phyloP scores from a whole-genome alignment of 495 filamentous ascomycete genomes.

The Talaromyces wortmannii region DNA sequence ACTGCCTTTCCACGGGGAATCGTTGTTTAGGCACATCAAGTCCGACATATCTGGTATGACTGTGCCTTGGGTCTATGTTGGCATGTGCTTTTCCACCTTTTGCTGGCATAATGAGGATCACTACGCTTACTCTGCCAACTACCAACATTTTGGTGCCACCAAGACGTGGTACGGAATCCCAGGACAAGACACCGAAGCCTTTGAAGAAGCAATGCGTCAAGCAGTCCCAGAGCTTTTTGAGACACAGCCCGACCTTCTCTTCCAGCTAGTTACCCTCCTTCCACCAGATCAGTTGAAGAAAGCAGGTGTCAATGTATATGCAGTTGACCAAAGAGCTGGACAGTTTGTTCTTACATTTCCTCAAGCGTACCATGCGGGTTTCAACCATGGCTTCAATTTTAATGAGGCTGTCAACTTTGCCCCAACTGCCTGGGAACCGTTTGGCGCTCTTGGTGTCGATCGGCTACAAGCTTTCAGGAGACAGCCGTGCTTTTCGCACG shows the following conservation, averaged over 20 bases:
- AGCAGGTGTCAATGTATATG: conserved; percentile 87
- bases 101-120: conserved; percentile 99
- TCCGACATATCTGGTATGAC: conserved; percentile 99
- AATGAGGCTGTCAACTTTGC: conserved; percentile 99
- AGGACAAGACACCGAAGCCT: conserved; percentile 84
- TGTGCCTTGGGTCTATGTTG: conserved; percentile 99
- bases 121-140: conserved; percentile 96
- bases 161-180: conserved; percentile 99
- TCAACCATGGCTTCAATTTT: conserved; percentile 98
- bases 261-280: conserved; percentile 92
- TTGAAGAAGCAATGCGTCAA: conserved; percentile 90
- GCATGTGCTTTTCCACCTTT: conserved; percentile 99
- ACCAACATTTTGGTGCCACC: conserved; percentile 96
- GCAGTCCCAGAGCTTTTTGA: conserved; percentile 96
- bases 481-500: conserved; percentile 94
- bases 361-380: conserved; percentile 86
- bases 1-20: conserved; percentile 83
- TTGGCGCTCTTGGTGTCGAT: conserved; percentile 78
- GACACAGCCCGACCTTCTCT: conserved; percentile 91
- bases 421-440: conserved; percentile 93
- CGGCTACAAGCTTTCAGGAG: conserved; percentile 81
- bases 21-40: conserved; percentile 94
- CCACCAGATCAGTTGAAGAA: conserved; percentile 93
- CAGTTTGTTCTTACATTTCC: conserved; percentile 96
- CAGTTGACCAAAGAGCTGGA: conserved; percentile 88